Evolutionary conservation across 148 eudicot genomes (phyloP).

Genomic region (Mesembryanthemum crystallinum): DNA sequence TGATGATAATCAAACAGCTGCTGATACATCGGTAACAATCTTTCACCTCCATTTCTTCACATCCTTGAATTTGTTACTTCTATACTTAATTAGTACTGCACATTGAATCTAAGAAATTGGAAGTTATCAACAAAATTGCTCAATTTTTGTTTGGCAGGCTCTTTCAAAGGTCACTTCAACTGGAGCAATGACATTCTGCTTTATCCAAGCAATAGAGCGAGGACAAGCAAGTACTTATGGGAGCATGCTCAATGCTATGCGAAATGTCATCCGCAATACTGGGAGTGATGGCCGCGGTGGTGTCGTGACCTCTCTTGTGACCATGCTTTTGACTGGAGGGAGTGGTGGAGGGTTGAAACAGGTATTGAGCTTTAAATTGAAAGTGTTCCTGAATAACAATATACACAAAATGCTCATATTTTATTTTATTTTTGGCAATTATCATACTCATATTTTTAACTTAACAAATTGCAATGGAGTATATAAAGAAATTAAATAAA

Average conservation of each 20-base stretch:
- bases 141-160: constrained; percentile 44
- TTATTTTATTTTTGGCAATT: too few relatives aligned
- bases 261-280: constrained; percentile 55
- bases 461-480: too few relatives aligned
- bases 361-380: constrained; percentile 48
- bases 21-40: constrained; percentile 75
- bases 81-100: neutral
- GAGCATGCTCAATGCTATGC: constrained; percentile 69
- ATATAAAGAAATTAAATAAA: too few relatives aligned
- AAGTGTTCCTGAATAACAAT: too few relatives aligned
- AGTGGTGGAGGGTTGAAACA: constrained; percentile 70
- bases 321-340: constrained; percentile 77
- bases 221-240: constrained; percentile 87
- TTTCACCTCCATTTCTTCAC: neutral
- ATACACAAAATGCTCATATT: too few relatives aligned
- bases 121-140: constrained; percentile 8
- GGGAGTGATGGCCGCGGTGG: constrained; percentile 51
- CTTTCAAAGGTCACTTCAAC: constrained; percentile 89
- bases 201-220: constrained; percentile 92
- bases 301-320: constrained; percentile 57
- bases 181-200: constrained; percentile 95
- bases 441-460: too few relatives aligned
- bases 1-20: constrained; percentile 93
- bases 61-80: neutral
- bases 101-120: neutral